A percentile compares a stretch with the other conserved stretches of the same genome.
phyloP scores from a whole-genome alignment of 2,329 filamentous ascomycete genomes.

The Dactylellina parvicollis region DNA sequence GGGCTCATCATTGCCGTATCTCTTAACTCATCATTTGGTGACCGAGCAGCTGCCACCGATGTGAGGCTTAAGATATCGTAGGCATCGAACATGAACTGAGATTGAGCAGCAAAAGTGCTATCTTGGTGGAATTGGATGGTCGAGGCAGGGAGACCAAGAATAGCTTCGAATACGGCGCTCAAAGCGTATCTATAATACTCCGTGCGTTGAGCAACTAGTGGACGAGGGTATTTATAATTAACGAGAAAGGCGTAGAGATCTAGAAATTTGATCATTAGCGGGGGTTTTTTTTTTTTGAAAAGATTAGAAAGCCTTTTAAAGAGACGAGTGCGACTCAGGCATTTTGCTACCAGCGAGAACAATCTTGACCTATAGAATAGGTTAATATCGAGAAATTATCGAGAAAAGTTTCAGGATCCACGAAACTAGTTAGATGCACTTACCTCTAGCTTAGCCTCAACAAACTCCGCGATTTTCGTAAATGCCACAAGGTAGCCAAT shows the following conservation, averaged over 20 bases:
- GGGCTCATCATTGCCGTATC: constrained; percentile 36
- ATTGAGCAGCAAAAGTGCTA: not conserved
- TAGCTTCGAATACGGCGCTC: constrained; percentile 33
- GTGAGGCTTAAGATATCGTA: constrained; percentile 23
- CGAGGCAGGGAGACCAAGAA: constrained; percentile 22
- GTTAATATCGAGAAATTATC: no score
- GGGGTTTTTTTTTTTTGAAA: not conserved
- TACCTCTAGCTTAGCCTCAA: constrained; percentile 23
- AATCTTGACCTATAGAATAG: constrained; percentile 38
- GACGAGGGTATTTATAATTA: constrained; percentile 19
- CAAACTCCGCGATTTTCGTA: constrained; percentile 32
- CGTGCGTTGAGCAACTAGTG: constrained; percentile 7
- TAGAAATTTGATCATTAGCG: not conserved
- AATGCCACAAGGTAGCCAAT: constrained; percentile 36
- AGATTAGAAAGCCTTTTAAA: no score
- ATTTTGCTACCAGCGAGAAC: constrained; percentile 20
- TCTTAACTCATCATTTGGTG: constrained; percentile 23
- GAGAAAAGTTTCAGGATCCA: not conserved
- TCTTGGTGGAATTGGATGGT: constrained; percentile 24
- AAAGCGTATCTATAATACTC: constrained; percentile 27
- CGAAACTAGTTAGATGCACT: not conserved
- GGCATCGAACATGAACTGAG: constrained; percentile 9
- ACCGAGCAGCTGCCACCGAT: not conserved
- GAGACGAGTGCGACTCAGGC: no score
- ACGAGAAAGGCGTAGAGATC: constrained; percentile 37